phyloP scores from a whole-genome alignment of 139 green algal genomes.

The Microglena sp. region DNA sequence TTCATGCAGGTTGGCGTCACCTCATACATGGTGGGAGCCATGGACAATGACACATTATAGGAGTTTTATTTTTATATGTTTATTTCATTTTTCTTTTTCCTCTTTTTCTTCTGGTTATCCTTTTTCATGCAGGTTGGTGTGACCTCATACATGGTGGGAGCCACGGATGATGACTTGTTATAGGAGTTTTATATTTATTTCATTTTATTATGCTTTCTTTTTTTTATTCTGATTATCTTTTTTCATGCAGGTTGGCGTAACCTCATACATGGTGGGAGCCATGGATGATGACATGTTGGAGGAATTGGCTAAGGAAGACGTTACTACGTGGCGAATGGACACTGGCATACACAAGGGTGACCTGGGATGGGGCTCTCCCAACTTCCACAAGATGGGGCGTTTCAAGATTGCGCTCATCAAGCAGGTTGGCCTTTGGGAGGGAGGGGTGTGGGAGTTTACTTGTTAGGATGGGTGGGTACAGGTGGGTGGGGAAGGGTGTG shows the following conservation, averaged over 20 bases:
- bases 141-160: constrained; percentile 47
- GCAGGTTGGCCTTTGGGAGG: too few relatives aligned
- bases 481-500: constrained; percentile 29
- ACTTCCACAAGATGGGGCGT: constrained; percentile 40
- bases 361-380: constrained; percentile 30
- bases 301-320: background rate
- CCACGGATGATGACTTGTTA: too few relatives aligned
- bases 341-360: constrained; percentile 31
- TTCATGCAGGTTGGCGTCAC: constrained; percentile 22
- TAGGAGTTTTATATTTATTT: too few relatives aligned
- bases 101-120: too few relatives aligned
- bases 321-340: constrained; percentile 33
- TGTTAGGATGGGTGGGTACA: too few relatives aligned
- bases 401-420: constrained; percentile 22
- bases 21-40: constrained; percentile 57
- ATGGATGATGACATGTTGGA: constrained; percentile 77
- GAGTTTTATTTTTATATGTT: background rate
- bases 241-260: constrained; percentile 23
- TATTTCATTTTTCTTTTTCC: too few relatives aligned
- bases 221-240: too few relatives aligned
- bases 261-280: constrained; percentile 51
- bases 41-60: constrained; percentile 74
- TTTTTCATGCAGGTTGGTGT: constrained; percentile 23
- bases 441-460: too few relatives aligned
- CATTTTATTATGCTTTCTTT: too few relatives aligned